Evolutionary conservation across 2,329 filamentous ascomycete species (phyloP), one percentile per base, ranked within the genome.

Genomic region (Colletotrichum salicis): DNA sequence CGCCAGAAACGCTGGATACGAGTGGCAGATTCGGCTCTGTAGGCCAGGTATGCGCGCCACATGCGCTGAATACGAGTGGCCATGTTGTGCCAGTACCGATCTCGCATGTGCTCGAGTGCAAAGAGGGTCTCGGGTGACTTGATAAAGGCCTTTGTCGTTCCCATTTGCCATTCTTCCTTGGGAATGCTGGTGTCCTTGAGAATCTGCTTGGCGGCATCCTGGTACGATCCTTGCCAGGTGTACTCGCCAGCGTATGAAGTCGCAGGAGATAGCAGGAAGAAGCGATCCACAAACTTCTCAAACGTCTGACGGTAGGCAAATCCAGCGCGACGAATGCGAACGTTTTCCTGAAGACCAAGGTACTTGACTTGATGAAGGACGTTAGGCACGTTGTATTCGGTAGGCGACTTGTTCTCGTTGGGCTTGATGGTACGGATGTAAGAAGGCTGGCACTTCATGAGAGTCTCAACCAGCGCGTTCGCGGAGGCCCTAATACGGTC

Each of bases 21-120:
- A 15, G 93, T 97, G 7, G 96, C 96, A 71, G 94, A 96, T 82
- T 99, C 96, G 31, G 91, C 93, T 56, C 96, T 91, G 82, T 98
- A 98, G 5, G 96, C 92, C 52, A 98, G 88, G 79, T 98, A 98
- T 64, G 97, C 97, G 77, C 96, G 90, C 96, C 96, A 99, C 79
- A 97, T 96, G 76, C 96, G 90, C 84, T 99, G 96, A 71, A 99
- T 98, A 71, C 96, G 91, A 72, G 96, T 97, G 4, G 96, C 96
- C 96, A 99, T 98, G 84, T 98, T 99, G 83, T 98, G 96, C 96
- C 96, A 98, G 83, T 98, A 99, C 68, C 94, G 89, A 80, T 99
- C 96, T 79, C 96, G 91, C 96, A 99, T 98, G 70, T 97, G 95
- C 82, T 99, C 96, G 12, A 99, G 86, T 2, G 96, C 96, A 79